A percentile compares a stretch with the other conserved stretches of the same genome.
Conservation (phyloP, 2,329 filamentous ascomycete species). For the Claviceps spartinae region DNA sequence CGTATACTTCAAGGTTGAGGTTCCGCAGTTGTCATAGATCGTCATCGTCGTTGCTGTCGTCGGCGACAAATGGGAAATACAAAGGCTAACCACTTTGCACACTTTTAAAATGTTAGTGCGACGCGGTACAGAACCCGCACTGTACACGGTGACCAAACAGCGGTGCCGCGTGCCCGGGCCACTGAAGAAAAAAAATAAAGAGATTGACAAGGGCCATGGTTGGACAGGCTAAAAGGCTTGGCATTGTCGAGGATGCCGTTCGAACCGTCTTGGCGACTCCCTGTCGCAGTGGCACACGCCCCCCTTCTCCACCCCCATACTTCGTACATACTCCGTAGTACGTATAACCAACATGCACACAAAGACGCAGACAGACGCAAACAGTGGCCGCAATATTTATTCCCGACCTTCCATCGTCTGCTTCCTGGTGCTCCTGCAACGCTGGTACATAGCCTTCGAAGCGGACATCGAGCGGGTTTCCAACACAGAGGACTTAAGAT, state of each 20-base stretch:
- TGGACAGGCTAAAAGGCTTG: slow-evolving; percentile 8
- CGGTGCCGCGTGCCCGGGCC: background rate
- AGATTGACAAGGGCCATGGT: background rate
- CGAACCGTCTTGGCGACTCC: slow-evolving; percentile 27
- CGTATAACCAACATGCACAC: no score
- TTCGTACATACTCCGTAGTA: no score
- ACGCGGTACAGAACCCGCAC: background rate
- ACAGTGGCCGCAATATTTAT: slow-evolving; percentile 4
- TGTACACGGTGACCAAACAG: background rate
- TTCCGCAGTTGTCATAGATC: no score
- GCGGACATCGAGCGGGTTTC: no score
- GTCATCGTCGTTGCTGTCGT: no score
- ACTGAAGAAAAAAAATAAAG: background rate
- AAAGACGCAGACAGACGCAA: background rate
- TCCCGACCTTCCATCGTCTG: background rate
- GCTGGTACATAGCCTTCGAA: no score
- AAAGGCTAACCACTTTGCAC: no score
- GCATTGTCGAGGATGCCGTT: slow-evolving; percentile 23
- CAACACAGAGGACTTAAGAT: no score
- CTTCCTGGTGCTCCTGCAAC: no score
- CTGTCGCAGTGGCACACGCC: slow-evolving; percentile 11
- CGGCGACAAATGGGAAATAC: no score
- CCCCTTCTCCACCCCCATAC: background rate
- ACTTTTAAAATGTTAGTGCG: no score
- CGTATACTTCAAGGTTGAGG: no score